Conservation (phyloP, 495 filamentous ascomycete genomes). For the Glarea lozoyensis region DNA sequence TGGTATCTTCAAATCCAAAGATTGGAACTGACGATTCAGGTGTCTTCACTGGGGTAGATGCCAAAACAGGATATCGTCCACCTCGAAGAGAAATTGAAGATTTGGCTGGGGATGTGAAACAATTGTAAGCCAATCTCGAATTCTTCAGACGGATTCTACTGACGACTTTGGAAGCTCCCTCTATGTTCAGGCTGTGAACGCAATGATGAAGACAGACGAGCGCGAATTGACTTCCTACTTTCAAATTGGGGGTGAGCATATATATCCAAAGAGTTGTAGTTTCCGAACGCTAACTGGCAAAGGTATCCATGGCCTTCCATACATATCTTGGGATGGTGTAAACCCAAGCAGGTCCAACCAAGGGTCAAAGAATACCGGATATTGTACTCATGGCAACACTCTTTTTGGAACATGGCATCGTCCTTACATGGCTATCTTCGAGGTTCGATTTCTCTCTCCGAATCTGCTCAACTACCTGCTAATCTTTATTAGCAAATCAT, state of each 20-base stretch:
- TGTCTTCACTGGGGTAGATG: background rate
- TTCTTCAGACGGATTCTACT: background rate
- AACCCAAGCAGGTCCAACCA: background rate
- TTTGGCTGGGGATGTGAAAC: background rate
- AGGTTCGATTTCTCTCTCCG: constrained; percentile 22
- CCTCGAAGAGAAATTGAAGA: background rate
- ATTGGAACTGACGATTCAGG: no score
- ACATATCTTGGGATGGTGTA: constrained; percentile 47
- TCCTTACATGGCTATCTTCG: constrained; percentile 45
- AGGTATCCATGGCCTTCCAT: constrained; percentile 58
- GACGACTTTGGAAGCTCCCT: background rate
- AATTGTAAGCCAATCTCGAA: background rate
- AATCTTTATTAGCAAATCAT: constrained; percentile 50
- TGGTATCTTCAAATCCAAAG: no score
- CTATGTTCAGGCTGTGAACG: background rate
- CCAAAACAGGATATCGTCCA: background rate
- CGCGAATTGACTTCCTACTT: background rate
- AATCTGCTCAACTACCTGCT: background rate
- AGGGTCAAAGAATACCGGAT: constrained; percentile 31
- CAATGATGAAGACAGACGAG: constrained; percentile 2
- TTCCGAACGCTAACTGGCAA: background rate
- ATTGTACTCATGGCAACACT: constrained; percentile 54
- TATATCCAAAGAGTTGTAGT: background rate
- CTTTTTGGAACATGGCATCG: constrained; percentile 65
- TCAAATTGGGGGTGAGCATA: background rate